Evolutionary conservation across 139 green algal species (phyloP).

Genomic region (Micractinium conductrix): DNA sequence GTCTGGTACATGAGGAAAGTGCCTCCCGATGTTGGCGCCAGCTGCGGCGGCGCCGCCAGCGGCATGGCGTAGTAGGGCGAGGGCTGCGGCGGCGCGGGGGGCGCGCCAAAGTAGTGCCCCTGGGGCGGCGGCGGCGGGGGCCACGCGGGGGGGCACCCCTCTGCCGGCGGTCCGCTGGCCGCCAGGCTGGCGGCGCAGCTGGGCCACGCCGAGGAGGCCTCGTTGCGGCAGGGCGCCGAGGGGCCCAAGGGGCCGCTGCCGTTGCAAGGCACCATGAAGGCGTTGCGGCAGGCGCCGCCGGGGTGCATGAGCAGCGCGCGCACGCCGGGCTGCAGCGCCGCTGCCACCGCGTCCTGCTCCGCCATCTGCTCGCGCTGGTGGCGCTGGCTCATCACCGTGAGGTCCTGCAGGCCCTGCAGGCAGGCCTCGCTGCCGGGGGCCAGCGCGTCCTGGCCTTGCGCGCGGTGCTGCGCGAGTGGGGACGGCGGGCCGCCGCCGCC

Average conservation of each 20-base stretch:
- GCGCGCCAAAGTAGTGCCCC: neutral
- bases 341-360: neutral
- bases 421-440: neutral
- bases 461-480: too few species aligned
- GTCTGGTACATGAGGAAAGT: neutral
- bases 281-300: neutral
- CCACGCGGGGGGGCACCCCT: neutral
- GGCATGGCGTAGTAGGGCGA: neutral
- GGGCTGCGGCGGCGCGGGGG: neutral
- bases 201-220: neutral
- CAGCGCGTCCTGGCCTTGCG: neutral
- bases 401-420: too few species aligned
- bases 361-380: neutral
- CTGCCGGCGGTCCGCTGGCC: neutral
- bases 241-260: too few species aligned
- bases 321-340: neutral
- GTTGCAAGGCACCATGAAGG: neutral
- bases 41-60: neutral
- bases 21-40: neutral
- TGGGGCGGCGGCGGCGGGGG: neutral
- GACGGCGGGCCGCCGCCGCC: too few species aligned
- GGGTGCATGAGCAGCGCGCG: neutral
- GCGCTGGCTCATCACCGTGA: neutral
- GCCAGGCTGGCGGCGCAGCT: neutral
- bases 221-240: neutral